Evolutionary conservation across 176 grass and related monocot species (phyloP), one percentile per base, ranked within the genome.

Genomic region (Ensete ventricosum): DNA sequence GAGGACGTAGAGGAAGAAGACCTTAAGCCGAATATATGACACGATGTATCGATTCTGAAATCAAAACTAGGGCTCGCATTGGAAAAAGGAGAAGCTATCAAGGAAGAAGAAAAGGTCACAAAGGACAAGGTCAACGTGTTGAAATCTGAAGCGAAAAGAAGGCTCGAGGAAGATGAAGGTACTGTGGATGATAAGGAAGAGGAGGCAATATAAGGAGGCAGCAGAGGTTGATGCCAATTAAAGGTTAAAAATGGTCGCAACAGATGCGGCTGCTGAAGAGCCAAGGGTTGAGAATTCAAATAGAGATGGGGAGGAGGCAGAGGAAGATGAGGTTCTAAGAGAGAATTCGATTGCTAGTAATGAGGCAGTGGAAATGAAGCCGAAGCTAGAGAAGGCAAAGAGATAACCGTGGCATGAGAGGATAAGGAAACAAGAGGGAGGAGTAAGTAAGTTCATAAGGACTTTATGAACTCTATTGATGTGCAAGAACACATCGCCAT

Each of bases 11-110:
- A 27, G 49, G 77, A 55, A 9, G 75, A 77, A 10, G 66, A 79
- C 2, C 65, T 64, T 6, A 71, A 88, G 78, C 82, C 85, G 68
- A 88, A 90, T 80, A 83, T 54, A 21, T 80, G 20, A 54, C 52
- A 9, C 1, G 66, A 79, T 11, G 77, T 43, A 0, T 17, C 67
- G 16, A 14, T 50, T 70, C 14, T 43, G 50, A 70, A 50, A 50
- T 13, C 29, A 9, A 70, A 70, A 70, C 29, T 70, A 70, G 29
- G 29, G 14, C 5, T 70, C 9, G 16, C 13, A 4, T 22, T 14
- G 4, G 67, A 12, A 24, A 43, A 50, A 11, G 67, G n/a, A 29
- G 67, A 9, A 11, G 62, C 4, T n/a, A n/a, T 25, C 23, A 9
- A 6, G 8, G 16, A 21, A 17, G 19, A 64, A 25, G 23, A 1